Percentiles rank a stretch among this genome's conserved stretches.
Conservation (phyloP, 2,329 filamentous ascomycete species). For the Fusarium pseudograminearum region DNA sequence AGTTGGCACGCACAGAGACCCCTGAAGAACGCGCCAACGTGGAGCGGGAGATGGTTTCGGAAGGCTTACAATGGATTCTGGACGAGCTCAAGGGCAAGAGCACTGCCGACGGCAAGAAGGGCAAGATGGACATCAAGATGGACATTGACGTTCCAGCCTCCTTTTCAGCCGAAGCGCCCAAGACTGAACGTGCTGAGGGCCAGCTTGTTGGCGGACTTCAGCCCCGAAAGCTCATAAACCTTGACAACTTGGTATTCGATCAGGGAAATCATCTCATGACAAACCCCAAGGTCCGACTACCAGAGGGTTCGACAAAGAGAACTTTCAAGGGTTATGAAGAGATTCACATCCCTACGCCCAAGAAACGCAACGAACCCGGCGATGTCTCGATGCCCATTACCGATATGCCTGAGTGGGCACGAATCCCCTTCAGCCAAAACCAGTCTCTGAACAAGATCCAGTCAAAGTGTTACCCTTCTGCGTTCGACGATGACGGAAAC, state of each 20-base stretch:
- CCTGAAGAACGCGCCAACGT: conserved; percentile 80
- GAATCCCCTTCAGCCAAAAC: conserved; percentile 83
- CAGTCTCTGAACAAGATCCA: conserved; percentile 95
- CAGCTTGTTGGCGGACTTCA: conserved; percentile 84
- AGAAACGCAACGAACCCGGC: conserved; percentile 83
- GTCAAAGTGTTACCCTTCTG: conserved; percentile 89
- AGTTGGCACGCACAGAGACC: conserved; percentile 84
- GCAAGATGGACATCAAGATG: conserved; percentile 92
- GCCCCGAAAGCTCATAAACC: conserved; percentile 87
- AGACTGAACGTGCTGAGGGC: conserved; percentile 71
- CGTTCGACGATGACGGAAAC: conserved; percentile 94
- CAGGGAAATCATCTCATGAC: conserved; percentile 99
- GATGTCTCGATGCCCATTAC: conserved; percentile 86
- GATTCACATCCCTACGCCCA: conserved; percentile 94
- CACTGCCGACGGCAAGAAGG: conserved; percentile 68
- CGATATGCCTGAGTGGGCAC: conserved; percentile 93
- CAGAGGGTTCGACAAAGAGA: conserved; percentile 93
- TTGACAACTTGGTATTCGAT: conserved; percentile 96
- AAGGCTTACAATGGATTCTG: conserved; percentile 86
- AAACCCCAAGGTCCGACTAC: conserved; percentile 94
- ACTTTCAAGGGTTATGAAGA: conserved; percentile 99
- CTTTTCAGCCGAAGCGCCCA: conserved; percentile 62
- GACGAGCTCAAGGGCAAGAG: conserved; percentile 86
- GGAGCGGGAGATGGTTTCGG: conserved; percentile 91
- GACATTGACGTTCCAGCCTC: conserved; percentile 82